A percentile compares a stretch with the other conserved stretches of the same genome.
Conservation (phyloP, 106 monocot species). For the Gastrodia elata region DNA sequence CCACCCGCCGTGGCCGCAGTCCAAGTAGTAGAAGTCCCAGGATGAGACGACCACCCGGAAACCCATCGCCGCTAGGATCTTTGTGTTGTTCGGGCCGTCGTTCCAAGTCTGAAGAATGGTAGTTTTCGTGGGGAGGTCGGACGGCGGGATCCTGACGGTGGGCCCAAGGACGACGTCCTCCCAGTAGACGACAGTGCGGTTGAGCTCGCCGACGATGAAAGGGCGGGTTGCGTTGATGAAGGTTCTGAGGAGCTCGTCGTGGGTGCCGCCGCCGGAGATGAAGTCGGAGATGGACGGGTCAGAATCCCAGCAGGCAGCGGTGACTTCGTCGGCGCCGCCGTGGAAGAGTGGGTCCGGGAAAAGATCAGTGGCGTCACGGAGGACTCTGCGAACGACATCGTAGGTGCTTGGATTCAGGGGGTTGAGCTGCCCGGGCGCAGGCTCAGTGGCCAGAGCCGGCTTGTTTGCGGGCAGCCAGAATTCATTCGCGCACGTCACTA, state of each 20-base stretch:
- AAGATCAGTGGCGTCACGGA: constrained; percentile 30
- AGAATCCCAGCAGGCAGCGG: constrained; percentile 37
- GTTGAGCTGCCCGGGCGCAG: constrained; percentile 60
- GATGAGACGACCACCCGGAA: constrained; percentile 83
- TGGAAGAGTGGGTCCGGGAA: constrained; percentile 52
- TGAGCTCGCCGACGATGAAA: constrained; percentile 28
- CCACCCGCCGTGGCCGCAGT: constrained; percentile 91
- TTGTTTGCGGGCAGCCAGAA: constrained; percentile 40
- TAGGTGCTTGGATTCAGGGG: constrained; percentile 51
- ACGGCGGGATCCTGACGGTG: constrained; percentile 25
- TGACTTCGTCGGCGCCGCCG: constrained; percentile 45
- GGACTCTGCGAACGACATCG: constrained; percentile 27
- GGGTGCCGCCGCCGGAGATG: constrained; percentile 40
- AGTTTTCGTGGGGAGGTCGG: constrained; percentile 38
- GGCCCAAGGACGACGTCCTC: constrained; percentile 67
- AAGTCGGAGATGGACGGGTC: constrained; percentile 37
- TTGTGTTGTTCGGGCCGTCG: constrained; percentile 75
- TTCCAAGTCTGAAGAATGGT: constrained; percentile 93
- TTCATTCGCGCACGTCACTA: constrained; percentile 40
- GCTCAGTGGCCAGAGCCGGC: constrained; percentile 30
- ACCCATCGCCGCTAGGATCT: constrained; percentile 47
- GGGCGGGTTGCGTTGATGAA: constrained; percentile 52
- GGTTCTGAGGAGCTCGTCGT: constrained; percentile 46
- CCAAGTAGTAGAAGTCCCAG: constrained; percentile 79
- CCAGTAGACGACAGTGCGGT: constrained; percentile 80